These are phyloP conservation scores for Przewalskia tangutica DNA, from an alignment of 257 asterid species.

Conservation along the genomic window DNA sequence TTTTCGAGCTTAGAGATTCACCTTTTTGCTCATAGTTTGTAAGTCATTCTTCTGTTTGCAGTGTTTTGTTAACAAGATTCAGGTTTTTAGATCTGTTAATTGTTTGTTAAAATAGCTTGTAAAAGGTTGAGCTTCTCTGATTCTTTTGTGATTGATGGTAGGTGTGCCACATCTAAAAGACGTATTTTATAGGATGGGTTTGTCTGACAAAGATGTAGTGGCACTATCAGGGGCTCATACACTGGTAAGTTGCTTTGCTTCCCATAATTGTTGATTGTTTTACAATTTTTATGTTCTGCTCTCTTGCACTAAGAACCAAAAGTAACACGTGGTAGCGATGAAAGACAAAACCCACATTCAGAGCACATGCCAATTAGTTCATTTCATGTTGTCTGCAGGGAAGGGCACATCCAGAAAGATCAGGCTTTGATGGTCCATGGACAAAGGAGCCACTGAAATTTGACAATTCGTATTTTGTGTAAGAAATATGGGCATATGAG, in stretches of 20 bases:
- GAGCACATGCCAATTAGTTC: background rate
- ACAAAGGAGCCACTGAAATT: conserved; percentile 85
- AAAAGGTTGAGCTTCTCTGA: background rate
- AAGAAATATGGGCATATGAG: conserved; percentile 22
- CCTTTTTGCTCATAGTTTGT: background rate
- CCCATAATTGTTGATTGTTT: background rate
- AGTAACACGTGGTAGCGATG: background rate
- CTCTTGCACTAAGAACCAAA: background rate
- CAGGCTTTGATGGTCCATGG: conserved; percentile 97
- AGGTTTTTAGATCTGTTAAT: background rate
- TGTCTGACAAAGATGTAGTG: conserved; percentile 85
- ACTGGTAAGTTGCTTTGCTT: conserved; percentile 40
- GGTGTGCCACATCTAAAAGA: conserved; percentile 80
- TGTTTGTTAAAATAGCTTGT: background rate
- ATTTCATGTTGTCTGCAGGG: conserved; percentile 38
- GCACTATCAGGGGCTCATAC: conserved; percentile 95
- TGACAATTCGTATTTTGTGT: conserved; percentile 86
- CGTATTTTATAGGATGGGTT: conserved; percentile 85
- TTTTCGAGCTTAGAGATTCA: background rate
- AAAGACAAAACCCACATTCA: background rate
- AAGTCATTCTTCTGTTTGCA: background rate
- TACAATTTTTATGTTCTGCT: background rate
- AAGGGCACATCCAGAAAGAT: conserved; percentile 96
- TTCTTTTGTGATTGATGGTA: conserved; percentile 18
- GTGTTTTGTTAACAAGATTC: background rate